Evolutionary conservation across 345 rosid species (phyloP), one percentile per base, ranked within the genome.

Genomic region (Erodium maritimum): DNA sequence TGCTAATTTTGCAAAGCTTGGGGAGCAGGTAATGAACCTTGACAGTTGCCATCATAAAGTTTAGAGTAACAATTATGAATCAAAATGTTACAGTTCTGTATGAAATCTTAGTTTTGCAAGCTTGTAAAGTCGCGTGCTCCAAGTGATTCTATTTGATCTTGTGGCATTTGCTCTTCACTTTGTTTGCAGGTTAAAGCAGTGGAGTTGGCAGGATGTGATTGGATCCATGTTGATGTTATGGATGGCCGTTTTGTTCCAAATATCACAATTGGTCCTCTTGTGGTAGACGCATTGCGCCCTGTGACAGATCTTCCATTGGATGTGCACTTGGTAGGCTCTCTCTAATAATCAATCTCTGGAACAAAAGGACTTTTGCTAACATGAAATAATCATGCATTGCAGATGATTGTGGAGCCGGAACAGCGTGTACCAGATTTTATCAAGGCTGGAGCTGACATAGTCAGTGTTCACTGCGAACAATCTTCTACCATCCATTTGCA

Each of bases 371-470:
- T n/a, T 48, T 64, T 52, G 52, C 58, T 63, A 45, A 69, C 53
- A 34, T 33, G 55, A n/a, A 33, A 61, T 69, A n/a, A 25, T 65
- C 22, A 54, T 33, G 5, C 54, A 42, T 24, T 70, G 60, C 80
- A 91, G 98, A 91, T 91, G 99, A 93, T 93, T 65, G 94, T 89
- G 57, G 96, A 93, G 69, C 99, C 99, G 0, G 96, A 93, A 24
- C 91, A 77, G 69, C 80, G 96, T 55, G 91, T 89, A 19, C 87
- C 95, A 5, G 96, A 93, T 78, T 93, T 93, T 70, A 89, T 93
- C 76, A 85, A 93, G 77, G 99, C 99, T 50, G 99, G 99, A 67
- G 99, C 99, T 59, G 96, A 89, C 70, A 89, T 93, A 25, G 88
- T 93, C 76, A 93, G 99, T 64, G 91, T 93, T 8, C 96, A 93